A percentile compares a stretch with the other conserved stretches of the same genome.
Conservation (phyloP, 192 early-diverging fungal species). For the Umbelopsis sp. region DNA sequence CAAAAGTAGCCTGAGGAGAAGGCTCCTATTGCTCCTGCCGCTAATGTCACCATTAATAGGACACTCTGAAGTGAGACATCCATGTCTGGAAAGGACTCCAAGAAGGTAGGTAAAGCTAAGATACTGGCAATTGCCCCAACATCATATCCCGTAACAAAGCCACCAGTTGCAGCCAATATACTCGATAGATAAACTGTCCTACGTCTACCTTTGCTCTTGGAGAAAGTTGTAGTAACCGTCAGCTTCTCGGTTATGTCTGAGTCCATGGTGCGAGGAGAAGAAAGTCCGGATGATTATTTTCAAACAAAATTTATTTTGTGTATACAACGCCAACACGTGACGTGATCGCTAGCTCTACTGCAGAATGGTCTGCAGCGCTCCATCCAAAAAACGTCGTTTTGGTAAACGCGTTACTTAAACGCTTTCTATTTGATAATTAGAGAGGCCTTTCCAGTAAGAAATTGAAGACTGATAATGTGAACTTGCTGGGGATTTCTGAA, state of each 20-base stretch:
- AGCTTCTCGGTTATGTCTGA: background rate
- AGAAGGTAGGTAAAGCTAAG: constrained; percentile 22
- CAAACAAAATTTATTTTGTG: no score
- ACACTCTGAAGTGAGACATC: constrained; percentile 20
- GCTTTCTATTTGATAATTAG: no score
- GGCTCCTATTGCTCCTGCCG: constrained; percentile 24
- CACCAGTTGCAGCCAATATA: constrained; percentile 10
- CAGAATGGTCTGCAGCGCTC: no score
- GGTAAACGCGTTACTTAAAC: no score
- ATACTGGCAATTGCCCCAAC: constrained; percentile 34
- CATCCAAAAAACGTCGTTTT: no score
- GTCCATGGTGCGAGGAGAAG: background rate
- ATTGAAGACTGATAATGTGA: no score
- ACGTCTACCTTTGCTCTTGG: constrained; percentile 7
- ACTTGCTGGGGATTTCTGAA: no score
- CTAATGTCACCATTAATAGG: constrained; percentile 21
- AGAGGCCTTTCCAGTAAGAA: no score
- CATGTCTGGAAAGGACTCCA: constrained; percentile 13
- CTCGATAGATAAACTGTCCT: constrained; percentile 3
- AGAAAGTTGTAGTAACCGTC: background rate
- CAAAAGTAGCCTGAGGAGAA: background rate
- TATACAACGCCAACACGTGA: no score
- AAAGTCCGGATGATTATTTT: no score
- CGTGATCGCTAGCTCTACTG: no score
- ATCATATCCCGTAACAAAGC: constrained; percentile 14